Evolutionary conservation across 495 filamentous ascomycete species (phyloP).

Genomic region (Chaetomium cochliodes): DNA sequence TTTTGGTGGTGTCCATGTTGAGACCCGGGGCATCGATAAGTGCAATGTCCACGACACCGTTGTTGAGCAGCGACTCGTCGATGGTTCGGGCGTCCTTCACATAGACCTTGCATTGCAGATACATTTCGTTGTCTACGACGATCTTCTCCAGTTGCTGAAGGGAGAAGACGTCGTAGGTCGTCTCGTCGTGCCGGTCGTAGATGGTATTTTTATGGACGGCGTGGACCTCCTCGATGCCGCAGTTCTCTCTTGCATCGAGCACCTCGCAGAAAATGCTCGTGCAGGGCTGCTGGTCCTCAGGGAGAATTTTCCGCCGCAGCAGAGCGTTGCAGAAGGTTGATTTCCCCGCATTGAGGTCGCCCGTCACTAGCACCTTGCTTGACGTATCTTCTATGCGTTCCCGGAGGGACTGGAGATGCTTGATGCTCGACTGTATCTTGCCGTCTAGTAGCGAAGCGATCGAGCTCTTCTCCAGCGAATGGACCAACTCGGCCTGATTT

Average conservation of each 20-base stretch:
- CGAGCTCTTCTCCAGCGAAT: conserved; percentile 91
- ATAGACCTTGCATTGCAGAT: conserved; percentile 95
- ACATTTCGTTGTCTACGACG: conserved; percentile 80
- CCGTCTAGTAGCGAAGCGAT: conserved; percentile 88
- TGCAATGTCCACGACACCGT: conserved; percentile 96
- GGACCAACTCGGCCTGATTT: conserved; percentile 86
- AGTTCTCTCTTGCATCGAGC: conserved; percentile 85
- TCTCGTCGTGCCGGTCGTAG: conserved; percentile 89
- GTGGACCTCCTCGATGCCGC: conserved; percentile 89
- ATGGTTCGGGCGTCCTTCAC: conserved; percentile 87
- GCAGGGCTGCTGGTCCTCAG: conserved; percentile 98
- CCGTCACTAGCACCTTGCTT: conserved; percentile 96
- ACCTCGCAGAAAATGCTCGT: conserved; percentile 99
- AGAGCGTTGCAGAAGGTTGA: conserved; percentile 98
- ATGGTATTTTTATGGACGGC: conserved; percentile 75
- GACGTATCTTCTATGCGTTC: conserved; percentile 96
- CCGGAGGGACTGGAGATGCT: conserved; percentile 79
- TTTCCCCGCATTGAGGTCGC: conserved; percentile 95
- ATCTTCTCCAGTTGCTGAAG: conserved; percentile 80
- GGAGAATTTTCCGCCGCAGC: conserved; percentile 84
- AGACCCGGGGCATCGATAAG: conserved; percentile 95
- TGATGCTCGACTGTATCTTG: conserved; percentile 88
- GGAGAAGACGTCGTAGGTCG: conserved; percentile 82
- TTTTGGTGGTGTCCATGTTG: conserved; percentile 94
- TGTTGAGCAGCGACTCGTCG: conserved; percentile 91